Percentiles rank a stretch among this genome's conserved stretches.
phyloP scores from a whole-genome alignment of 805 yeast species.

The Nakazawaea populi region DNA sequence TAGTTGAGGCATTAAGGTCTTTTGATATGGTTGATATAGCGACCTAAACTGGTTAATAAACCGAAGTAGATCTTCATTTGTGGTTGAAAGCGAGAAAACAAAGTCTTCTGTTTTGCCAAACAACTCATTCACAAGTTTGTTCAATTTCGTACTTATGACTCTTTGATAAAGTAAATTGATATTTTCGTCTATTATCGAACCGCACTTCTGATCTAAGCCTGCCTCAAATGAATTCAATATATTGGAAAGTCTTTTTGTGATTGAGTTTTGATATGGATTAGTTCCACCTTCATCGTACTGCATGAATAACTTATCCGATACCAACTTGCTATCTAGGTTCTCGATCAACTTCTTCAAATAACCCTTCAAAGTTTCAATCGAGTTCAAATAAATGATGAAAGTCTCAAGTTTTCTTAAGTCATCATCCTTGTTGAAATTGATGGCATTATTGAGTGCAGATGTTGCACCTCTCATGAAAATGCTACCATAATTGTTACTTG shows the following conservation, averaged over 20 bases:
- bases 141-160: constrained; percentile 28
- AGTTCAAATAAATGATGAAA: constrained; percentile 66
- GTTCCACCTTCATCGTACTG: constrained; percentile 23
- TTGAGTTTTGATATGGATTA: constrained; percentile 2
- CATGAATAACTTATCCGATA: constrained; percentile 22
- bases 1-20: constrained; percentile 39
- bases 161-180: constrained; percentile 33
- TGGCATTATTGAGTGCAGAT: constrained; percentile 28
- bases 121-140: constrained; percentile 27
- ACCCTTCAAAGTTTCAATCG: constrained; percentile 55
- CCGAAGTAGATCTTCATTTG: constrained; percentile 27
- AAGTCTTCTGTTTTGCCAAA: constrained; percentile 35
- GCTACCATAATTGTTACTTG: constrained; percentile 18
- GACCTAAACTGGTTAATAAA: constrained; percentile 64
- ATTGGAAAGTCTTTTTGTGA: background rate
- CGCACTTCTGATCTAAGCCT: constrained; percentile 20
- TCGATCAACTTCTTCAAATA: constrained; percentile 50
- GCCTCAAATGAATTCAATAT: background rate
- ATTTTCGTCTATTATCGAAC: constrained; percentile 36
- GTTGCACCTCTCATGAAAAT: constrained; percentile 38
- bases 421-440: constrained; percentile 31
- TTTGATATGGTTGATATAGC: constrained; percentile 59
- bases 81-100: constrained; percentile 12
- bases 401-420: constrained; percentile 44
- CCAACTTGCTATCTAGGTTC: constrained; percentile 27